Conservation (phyloP, 176 grass and related monocot genomes). For the Calamus simplicifolius region DNA sequence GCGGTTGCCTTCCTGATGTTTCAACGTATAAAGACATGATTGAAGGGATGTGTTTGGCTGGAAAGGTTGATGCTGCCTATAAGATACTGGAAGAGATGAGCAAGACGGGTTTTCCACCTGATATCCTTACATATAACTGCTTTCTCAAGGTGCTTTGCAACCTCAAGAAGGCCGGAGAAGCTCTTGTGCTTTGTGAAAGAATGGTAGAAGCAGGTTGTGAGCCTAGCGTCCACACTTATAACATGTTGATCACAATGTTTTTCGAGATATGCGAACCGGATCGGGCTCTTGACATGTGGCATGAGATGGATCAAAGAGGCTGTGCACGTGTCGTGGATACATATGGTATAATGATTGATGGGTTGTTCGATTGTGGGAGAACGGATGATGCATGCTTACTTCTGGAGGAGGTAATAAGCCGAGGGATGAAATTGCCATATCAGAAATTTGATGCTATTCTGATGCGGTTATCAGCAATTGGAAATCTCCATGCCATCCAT, state of each 20-base stretch:
- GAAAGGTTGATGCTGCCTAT: constrained; percentile 58
- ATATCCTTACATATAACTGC: constrained; percentile 95
- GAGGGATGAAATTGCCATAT: constrained; percentile 62
- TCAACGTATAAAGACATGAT: constrained; percentile 82
- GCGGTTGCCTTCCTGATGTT: constrained; percentile 84
- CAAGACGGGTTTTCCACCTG: constrained; percentile 71
- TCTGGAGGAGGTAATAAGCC: constrained; percentile 75
- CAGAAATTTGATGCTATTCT: constrained; percentile 72
- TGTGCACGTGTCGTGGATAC: constrained; percentile 61
- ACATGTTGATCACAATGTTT: constrained; percentile 92
- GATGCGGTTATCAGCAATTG: constrained; percentile 49
- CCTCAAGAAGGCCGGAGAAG: constrained; percentile 56
- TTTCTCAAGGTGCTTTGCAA: constrained; percentile 87
- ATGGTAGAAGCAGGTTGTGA: constrained; percentile 73
- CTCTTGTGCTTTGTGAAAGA: constrained; percentile 49
- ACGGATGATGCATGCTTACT: constrained; percentile 48
- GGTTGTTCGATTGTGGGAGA: constrained; percentile 68
- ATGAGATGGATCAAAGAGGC: constrained; percentile 67
- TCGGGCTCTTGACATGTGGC: constrained; percentile 65
- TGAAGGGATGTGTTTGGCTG: constrained; percentile 82
- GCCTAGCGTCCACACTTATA: constrained; percentile 89
- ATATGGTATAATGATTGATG: constrained; percentile 74
- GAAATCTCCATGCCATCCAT: constrained; percentile 65
- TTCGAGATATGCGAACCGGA: constrained; percentile 60
- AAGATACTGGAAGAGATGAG: constrained; percentile 74